Percentiles rank a stretch among this genome's conserved stretches.
Evolutionary conservation across 2,329 filamentous ascomycete species (phyloP).

Genomic region (Fusarium nanum): DNA sequence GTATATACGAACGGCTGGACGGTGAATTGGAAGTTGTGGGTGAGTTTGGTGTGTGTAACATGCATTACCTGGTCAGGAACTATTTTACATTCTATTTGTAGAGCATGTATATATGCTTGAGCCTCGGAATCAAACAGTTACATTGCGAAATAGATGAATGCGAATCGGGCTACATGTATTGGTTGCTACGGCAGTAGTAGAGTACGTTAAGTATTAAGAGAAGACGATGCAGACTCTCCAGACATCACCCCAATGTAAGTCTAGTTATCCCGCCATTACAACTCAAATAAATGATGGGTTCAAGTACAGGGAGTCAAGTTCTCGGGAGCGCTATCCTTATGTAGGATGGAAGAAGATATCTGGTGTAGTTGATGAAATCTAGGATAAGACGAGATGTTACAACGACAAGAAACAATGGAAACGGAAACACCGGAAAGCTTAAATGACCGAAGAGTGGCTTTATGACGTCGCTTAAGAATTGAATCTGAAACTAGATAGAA

Average conservation of each 20-base stretch:
- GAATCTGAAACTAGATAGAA: background rate
- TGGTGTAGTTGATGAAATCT: too few species aligned
- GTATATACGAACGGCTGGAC: background rate
- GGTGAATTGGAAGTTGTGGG: background rate
- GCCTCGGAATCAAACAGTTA: background rate
- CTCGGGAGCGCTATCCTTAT: background rate
- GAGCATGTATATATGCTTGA: background rate
- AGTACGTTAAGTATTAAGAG: background rate
- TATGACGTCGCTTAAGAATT: background rate
- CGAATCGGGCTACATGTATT: background rate
- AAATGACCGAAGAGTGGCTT: background rate
- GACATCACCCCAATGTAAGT: background rate
- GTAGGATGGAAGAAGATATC: background rate
- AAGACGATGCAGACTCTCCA: background rate
- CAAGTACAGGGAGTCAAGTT: background rate
- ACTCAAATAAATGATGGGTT: background rate
- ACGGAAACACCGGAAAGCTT: background rate
- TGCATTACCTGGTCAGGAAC: background rate
- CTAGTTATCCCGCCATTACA: background rate
- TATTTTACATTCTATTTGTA: background rate
- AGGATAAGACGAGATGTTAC: background rate
- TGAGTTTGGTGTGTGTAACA: background rate
- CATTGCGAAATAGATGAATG: background rate
- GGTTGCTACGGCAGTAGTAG: background rate
- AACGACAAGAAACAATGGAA: background rate